Evolutionary conservation across 345 rosid genomes (phyloP).

Genomic region (Eucalyptus dawsonii): DNA sequence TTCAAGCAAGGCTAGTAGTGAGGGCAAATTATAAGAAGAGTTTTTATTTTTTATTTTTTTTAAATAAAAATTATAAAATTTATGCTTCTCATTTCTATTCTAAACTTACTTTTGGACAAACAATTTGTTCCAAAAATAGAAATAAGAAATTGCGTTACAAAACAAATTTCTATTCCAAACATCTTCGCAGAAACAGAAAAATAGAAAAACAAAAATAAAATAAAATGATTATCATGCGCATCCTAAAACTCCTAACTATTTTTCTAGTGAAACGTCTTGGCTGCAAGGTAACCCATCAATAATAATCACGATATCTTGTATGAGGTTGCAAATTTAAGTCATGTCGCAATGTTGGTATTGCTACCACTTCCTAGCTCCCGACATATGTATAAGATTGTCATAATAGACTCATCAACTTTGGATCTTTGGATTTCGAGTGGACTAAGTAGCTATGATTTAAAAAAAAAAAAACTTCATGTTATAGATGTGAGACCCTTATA

Average conservation of each 20-base stretch:
- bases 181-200: fast-evolving
- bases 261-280: neutral
- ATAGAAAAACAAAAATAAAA: too few species aligned
- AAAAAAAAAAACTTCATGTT: neutral
- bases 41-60: too few species aligned
- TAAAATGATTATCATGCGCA: too few species aligned
- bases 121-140: neutral
- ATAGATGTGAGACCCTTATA: neutral
- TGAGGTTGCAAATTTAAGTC: neutral
- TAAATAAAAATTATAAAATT: too few species aligned
- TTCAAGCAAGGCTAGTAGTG: too few species aligned
- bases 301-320: neutral
- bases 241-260: neutral
- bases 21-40: fast-evolving
- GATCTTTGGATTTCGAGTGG: neutral
- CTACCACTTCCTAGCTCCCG: neutral
- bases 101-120: neutral
- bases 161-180: neutral
- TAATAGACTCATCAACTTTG: neutral
- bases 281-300: neutral
- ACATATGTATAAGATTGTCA: neutral
- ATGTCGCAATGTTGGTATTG: neutral
- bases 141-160: neutral
- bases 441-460: neutral
- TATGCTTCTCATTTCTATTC: neutral